phyloP scores from a whole-genome alignment of 164 flowering plant species.

The Vitis amurensis region DNA sequence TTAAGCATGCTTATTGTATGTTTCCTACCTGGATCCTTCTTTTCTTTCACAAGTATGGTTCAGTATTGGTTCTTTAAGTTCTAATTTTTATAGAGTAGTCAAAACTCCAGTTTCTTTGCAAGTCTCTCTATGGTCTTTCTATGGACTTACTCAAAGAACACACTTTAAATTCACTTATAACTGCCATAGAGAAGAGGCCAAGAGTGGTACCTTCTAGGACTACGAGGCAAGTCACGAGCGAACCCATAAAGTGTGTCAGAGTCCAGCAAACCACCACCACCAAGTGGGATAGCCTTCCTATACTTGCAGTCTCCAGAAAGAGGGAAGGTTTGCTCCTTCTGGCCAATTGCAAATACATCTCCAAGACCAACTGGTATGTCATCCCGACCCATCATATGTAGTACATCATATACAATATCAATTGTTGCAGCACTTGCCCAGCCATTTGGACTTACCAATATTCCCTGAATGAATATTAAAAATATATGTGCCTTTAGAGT shows the following conservation, averaged over 20 bases:
- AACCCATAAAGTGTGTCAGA: slow-evolving; percentile 92
- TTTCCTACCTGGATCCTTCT: too few species aligned
- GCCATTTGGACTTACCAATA: slow-evolving; percentile 81
- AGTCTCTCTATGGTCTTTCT: too few species aligned
- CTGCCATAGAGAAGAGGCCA: too few species aligned
- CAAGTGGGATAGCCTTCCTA: slow-evolving; percentile 75
- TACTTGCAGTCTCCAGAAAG: slow-evolving; percentile 83
- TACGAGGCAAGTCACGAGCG: slow-evolving; percentile 75
- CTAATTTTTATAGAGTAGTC: too few species aligned
- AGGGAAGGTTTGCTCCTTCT: slow-evolving; percentile 44
- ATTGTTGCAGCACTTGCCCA: slow-evolving; percentile 98
- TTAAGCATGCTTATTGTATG: too few species aligned
- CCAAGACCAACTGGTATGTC: slow-evolving; percentile 97
- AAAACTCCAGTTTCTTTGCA: too few species aligned
- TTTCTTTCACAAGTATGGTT: too few species aligned
- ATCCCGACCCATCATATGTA: slow-evolving; percentile 99
- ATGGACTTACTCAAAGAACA: too few species aligned
- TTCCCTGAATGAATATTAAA: slow-evolving; percentile 47
- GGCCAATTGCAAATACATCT: slow-evolving; percentile 58
- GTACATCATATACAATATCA: slow-evolving; percentile 79
- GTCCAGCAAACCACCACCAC: slow-evolving; percentile 87
- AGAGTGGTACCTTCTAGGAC: slow-evolving; percentile 75
- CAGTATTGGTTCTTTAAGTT: too few species aligned
- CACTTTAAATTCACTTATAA: too few species aligned
- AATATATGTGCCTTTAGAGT: background rate